These are phyloP conservation scores for Ophiocordyceps camponoti-saundersi DNA, from an alignment of 2,329 filamentous ascomycete species.

Conservation along the genomic window DNA sequence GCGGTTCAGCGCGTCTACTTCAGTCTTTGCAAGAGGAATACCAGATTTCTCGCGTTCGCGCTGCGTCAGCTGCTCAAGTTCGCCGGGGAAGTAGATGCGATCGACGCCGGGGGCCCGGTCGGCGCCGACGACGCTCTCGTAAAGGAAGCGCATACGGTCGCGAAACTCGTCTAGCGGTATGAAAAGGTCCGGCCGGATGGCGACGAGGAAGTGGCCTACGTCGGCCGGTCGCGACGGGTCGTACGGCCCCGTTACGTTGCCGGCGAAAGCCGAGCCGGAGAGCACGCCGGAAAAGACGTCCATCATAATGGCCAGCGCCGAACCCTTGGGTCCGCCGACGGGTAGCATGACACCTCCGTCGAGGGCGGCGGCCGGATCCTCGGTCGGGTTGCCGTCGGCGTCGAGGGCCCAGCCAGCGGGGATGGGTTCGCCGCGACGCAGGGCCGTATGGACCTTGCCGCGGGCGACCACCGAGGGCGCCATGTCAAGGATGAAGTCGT, in stretches of 20 bases:
- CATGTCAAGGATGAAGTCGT: conserved; percentile 60
- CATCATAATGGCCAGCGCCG: conserved; percentile 69
- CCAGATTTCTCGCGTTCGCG: conserved; percentile 32
- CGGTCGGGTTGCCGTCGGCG: conserved; percentile 47
- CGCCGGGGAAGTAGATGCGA: conserved; percentile 43
- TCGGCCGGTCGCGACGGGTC: conserved; percentile 51
- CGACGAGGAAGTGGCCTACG: conserved; percentile 59
- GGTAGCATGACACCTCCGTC: conserved; percentile 70
- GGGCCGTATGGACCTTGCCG: conserved; percentile 59
- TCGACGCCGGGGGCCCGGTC: conserved; percentile 39
- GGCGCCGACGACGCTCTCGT: conserved; percentile 32
- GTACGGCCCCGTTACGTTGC: conserved; percentile 61
- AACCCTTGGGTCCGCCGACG: conserved; percentile 74
- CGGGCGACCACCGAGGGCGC: conserved; percentile 51
- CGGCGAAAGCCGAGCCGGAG: conserved; percentile 63
- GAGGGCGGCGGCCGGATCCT: conserved; percentile 54
- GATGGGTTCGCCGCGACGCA: conserved; percentile 51
- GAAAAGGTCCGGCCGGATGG: conserved; percentile 60
- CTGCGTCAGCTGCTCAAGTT: conserved; percentile 41
- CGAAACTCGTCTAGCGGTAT: conserved; percentile 55
- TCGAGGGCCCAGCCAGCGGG: conserved; percentile 61
- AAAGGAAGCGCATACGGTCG: conserved; percentile 38
- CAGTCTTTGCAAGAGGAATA: conserved; percentile 40
- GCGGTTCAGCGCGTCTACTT: conserved; percentile 36
- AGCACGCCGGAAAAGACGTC: conserved; percentile 71